Conservation (phyloP, 805 yeast genomes). For the Kurtzmaniella cleridarum region DNA sequence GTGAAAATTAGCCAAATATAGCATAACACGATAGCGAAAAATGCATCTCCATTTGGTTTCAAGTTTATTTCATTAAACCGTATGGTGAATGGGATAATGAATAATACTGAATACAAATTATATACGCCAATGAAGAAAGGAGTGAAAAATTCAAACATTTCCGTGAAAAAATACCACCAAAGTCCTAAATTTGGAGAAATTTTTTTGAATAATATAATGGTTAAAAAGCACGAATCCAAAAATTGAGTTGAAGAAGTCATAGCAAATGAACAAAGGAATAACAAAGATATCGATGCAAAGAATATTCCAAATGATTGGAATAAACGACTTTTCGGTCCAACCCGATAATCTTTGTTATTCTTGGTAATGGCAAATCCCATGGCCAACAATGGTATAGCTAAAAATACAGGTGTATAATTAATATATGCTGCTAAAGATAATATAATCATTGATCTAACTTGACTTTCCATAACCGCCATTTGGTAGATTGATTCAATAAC, state of each 20-base stretch:
- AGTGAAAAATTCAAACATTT: conserved; percentile 85
- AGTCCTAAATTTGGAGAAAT: conserved; percentile 87
- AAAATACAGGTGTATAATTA: conserved; percentile 54
- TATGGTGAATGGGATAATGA: conserved; percentile 68
- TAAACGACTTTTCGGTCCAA: not conserved
- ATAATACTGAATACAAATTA: conserved; percentile 64
- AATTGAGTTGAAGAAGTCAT: conserved; percentile 23
- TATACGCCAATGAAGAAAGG: conserved; percentile 80
- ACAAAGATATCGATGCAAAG: conserved; percentile 12
- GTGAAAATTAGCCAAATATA: conserved; percentile 51
- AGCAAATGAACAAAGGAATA: conserved; percentile 21
- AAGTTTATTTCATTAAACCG: conserved; percentile 41
- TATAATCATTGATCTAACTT: conserved; percentile 41
- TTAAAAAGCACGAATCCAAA: conserved; percentile 42
- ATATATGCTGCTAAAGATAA: conserved; percentile 63
- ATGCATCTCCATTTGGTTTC: conserved; percentile 39
- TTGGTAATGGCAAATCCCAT: conserved; percentile 19
- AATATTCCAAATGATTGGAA: conserved; percentile 16
- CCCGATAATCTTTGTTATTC: conserved; percentile 1
- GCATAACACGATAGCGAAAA: conserved; percentile 46
- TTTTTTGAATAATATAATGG: conserved; percentile 55
- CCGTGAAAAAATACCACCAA: conserved; percentile 99
- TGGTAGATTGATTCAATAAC: conserved; percentile 43
- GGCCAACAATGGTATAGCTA: conserved; percentile 53
- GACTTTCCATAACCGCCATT: conserved; percentile 35